Evolutionary conservation across 768 basidiomycete genomes (phyloP).

Genomic region (Steccherinum ochraceum): DNA sequence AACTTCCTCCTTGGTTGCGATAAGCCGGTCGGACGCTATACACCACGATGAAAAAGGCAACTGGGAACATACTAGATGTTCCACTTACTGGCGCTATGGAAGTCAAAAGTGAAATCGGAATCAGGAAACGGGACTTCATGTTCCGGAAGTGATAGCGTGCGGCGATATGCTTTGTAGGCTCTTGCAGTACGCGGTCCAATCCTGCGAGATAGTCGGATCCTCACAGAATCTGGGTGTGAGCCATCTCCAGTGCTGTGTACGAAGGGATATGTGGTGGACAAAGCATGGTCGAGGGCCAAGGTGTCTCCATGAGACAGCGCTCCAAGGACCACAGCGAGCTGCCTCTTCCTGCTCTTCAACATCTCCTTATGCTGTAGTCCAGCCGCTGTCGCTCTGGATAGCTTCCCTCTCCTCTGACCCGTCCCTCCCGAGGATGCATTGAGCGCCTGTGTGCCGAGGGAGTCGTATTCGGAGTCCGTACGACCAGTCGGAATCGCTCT

Average conservation of each 20-base stretch:
- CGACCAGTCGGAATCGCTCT: constrained; percentile 22
- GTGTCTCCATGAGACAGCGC: constrained; percentile 62
- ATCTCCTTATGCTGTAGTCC: constrained; percentile 73
- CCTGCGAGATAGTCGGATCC: constrained; percentile 52
- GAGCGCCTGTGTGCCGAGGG: background rate
- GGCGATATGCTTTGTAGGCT: constrained; percentile 27
- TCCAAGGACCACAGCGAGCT: constrained; percentile 65
- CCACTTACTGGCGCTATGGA: constrained; percentile 67
- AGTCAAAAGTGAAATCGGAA: constrained; percentile 54
- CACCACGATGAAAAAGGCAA: constrained; percentile 1
- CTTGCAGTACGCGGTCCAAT: constrained; percentile 45
- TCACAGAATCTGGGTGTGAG: constrained; percentile 21
- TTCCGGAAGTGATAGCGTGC: constrained; percentile 28
- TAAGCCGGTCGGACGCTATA: constrained; percentile 67
- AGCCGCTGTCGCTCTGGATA: constrained; percentile 56
- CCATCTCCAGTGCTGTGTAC: constrained; percentile 26
- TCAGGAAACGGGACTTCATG: constrained; percentile 37
- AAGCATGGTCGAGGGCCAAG: constrained; percentile 71
- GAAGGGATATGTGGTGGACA: constrained; percentile 41
- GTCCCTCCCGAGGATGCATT: background rate
- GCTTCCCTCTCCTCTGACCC: constrained; percentile 33
- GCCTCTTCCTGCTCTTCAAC: constrained; percentile 60
- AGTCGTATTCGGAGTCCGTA: constrained; percentile 19
- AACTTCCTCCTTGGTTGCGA: constrained; percentile 65
- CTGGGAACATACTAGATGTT: constrained; percentile 14